Conservation (phyloP, 2,329 filamentous ascomycete species). For the Cercospora berteroae region DNA sequence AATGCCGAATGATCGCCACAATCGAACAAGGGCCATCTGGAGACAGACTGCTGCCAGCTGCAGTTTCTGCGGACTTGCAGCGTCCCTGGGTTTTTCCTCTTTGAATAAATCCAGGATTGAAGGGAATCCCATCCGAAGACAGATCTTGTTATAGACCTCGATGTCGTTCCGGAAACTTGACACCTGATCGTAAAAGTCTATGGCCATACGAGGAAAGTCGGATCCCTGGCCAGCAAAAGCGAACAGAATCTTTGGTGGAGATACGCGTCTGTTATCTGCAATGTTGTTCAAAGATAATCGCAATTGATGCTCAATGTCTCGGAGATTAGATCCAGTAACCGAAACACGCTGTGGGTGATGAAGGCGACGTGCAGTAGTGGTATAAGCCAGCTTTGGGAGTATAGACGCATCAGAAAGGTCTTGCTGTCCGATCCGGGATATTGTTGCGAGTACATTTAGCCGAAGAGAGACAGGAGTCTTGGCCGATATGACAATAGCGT, state of each 20-base stretch:
- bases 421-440: neutral
- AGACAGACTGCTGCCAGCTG: neutral
- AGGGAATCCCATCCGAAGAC: neutral
- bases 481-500: neutral
- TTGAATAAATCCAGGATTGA: neutral
- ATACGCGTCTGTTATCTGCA: neutral
- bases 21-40: neutral
- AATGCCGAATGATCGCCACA: neutral
- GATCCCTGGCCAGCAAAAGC: neutral
- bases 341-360: neutral
- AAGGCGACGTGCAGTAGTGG: neutral
- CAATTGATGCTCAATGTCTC: neutral
- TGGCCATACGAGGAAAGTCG: neutral
- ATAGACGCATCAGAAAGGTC: neutral
- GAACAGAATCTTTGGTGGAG: neutral
- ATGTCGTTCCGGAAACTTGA: neutral
- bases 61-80: neutral
- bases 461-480: neutral
- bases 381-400: neutral
- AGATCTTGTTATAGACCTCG: neutral
- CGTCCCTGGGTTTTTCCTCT: neutral
- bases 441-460: neutral
- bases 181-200: neutral
- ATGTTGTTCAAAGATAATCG: neutral
- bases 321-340: neutral